Base-by-base conservation (phyloP, 2,329 filamentous ascomycete genomes). In the Seiridium unicorne region DNA sequence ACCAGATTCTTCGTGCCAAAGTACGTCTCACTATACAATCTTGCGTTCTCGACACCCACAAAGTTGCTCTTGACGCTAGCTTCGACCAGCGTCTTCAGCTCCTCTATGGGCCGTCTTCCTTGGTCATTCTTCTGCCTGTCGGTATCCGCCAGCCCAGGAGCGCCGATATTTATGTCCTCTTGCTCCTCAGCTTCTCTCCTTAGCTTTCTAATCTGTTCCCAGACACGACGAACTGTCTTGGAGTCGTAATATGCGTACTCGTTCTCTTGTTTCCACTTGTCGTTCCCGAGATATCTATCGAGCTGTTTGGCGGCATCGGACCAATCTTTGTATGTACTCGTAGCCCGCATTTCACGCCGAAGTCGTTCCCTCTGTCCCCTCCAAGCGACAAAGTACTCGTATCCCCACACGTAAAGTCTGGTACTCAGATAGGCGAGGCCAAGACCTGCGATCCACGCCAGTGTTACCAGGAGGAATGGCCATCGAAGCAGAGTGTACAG, bases 1-100 rank as follows among this genome's bases (percentile, higher is more conserved):
- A 97, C 91, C 64, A 97, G 76, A 62, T 95, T 87, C 75, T 99
- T 99, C n/a, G 95, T 98, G 38, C 95, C 95, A 68, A 93, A 97
- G 72, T 99, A 99, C 3, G 94, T 96, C 77, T 98, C 93, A 69
- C 92, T 96, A 73, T 99, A 99, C n/a, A 99, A 78, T 58, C 92
- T 85, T 8, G 94, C 88, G 69, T 97, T 98, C 74, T 99, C 95
- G 11, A 97, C 89, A 0, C 95, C 95, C 18, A 92, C 92, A 75
- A 98, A 99, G 72, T 99, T 98, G 76, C 93, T 96, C 83, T 97
- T 99, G 68, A 97, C 90, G 72, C 93, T 98, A 11, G 91, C 92
- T 77, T 97, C 92, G 26, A 96, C 80, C 61, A 98, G 76, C 1
- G 84, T 83, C 63, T 88, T 89, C 58, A 99, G 81, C 58, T 95